A percentile compares a stretch with the other conserved stretches of the same genome.
Evolutionary conservation across 345 rosid genomes (phyloP).

Genomic region (Boechera divaricarpa): DNA sequence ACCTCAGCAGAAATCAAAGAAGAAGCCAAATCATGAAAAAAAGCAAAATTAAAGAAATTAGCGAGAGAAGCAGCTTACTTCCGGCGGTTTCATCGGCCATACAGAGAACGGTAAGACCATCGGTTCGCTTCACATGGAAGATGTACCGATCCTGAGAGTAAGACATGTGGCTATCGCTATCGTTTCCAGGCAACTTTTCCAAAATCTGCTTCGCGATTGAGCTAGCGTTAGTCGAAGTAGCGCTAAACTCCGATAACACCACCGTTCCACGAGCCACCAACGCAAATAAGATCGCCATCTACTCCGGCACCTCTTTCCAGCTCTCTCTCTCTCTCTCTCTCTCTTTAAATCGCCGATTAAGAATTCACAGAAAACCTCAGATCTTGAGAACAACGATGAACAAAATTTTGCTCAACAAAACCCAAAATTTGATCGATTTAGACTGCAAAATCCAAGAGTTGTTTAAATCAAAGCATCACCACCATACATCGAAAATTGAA

Average conservation of each 20-base stretch:
- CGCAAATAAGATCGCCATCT: constrained; percentile 86
- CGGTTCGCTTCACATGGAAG: constrained; percentile 95
- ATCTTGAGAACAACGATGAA: constrained; percentile 19
- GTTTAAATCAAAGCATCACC: constrained; percentile 23
- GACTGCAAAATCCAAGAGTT: constrained; percentile 6
- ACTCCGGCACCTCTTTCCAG: neutral
- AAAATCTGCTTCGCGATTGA: constrained; percentile 80
- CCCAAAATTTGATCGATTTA: neutral
- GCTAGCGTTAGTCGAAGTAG: constrained; percentile 85
- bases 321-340: constrained; percentile 1
- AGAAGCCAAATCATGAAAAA: neutral
- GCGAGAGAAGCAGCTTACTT: constrained; percentile 50
- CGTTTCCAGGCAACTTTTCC: constrained; percentile 75
- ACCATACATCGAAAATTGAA: neutral
- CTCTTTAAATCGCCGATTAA: neutral
- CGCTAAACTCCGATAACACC: constrained; percentile 83
- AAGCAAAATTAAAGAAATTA: neutral
- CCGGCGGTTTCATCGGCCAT: constrained; percentile 96
- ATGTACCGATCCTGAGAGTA: constrained; percentile 91
- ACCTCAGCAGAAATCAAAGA: neutral
- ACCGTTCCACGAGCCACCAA: constrained; percentile 89
- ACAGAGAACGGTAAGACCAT: constrained; percentile 93
- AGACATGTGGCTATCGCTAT: constrained; percentile 70
- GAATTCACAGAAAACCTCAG: constrained; percentile 25
- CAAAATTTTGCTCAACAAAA: neutral